Base-by-base conservation (phyloP, 2,329 filamentous ascomycete species). In the Verticillium klebahnii region DNA sequence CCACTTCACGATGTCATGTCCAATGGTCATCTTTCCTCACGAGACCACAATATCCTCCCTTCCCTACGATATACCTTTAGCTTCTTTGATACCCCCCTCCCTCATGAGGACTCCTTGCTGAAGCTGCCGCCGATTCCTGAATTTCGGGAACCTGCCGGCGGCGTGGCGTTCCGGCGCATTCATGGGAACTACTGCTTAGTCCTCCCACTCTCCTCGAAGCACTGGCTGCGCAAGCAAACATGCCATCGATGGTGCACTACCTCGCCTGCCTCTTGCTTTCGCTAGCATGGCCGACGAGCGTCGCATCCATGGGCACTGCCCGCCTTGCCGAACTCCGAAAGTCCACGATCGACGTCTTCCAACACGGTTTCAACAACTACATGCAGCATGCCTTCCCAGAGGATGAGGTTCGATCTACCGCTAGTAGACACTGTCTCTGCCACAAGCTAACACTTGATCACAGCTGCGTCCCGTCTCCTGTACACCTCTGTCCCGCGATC, bases 311-410 rank as follows among this genome's bases (percentile, higher is more conserved):
- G 85, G 80, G 80, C 50, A 76, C 81, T n/a, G 78, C 78, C 63
- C 80, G 78, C 68, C 77, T 88, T 63, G 78, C 80, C 57, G 77
- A 82, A 68, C 74, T 89, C 69, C 82, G 86, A 60, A 80, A 79
- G 66, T 82, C 87, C 62, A 87, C 86, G 12, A 84, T 87, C 62
- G 83, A 91, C 68, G 92, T 98, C 84, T 98, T 98, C 80, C 97
- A 96, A 75, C 95, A 99, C 81, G 95, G 95, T 63, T 98, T 89
- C 79, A 88, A 93, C 77, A 96, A 94, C 75, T 99, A 99, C 80
- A 95, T 97, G 88, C 78, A 85, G 67, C 83, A 96, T 75, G 95
- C 93, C 62, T 99, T 97, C 71, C 95, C 95, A 14, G 95, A 98
- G 75, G 95, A 99, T 72, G 95, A 95, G 84, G 86, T 88, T 50